Base-by-base conservation (phyloP, 306 rosid genomes). In the Trifolium subterraneum region DNA sequence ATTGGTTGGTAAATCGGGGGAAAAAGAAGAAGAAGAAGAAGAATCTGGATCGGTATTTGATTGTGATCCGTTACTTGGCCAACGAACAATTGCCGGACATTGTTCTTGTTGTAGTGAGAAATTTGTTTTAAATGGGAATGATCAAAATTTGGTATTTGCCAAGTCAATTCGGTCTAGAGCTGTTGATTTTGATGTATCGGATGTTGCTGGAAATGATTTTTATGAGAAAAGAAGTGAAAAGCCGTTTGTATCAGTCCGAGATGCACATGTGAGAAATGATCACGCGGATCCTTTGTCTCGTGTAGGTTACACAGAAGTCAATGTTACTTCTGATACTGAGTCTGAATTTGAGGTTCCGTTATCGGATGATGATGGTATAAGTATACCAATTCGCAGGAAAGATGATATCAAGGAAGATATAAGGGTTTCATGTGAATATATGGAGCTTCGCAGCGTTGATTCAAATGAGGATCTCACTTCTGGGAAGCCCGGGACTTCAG, bases 101-200 rank as follows among this genome's bases (percentile, higher is more conserved):
- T 94, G 96, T 76, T 85, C 89, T 71, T 94, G 96, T 79, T 94
- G 97, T 78, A 59, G 80, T 68, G 84, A 90, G 70, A 86, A 73
- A 8, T 79, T 82, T 70, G 68, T 27, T 78, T 80, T 76, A 29
- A 72, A 54, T 68, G 71, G 64, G 60, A 36, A 52, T 54, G 69
- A 82, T 64, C 81, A 62, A 62, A 83, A 71, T 48, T 77, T 87
- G 80, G 83, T 39, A 14, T 82, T 78, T 73, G 76, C 70, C 44
- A 78, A 81, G 69, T 77, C 81, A 22, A 68, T 50, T 48, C 83
- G 79, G 31, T 78, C 68, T 61, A 82, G 79, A 58, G 83, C 65
- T 64, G 82, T 54, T 78, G 92, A 86, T 62, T 83, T 87, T 39
- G 90, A 88, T 78, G 68, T 29, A 63, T 76, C 80, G 64, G 83